Evolutionary conservation across 202 grass and related monocot species (phyloP).

Genomic region (Schoenoplectus triqueter): DNA sequence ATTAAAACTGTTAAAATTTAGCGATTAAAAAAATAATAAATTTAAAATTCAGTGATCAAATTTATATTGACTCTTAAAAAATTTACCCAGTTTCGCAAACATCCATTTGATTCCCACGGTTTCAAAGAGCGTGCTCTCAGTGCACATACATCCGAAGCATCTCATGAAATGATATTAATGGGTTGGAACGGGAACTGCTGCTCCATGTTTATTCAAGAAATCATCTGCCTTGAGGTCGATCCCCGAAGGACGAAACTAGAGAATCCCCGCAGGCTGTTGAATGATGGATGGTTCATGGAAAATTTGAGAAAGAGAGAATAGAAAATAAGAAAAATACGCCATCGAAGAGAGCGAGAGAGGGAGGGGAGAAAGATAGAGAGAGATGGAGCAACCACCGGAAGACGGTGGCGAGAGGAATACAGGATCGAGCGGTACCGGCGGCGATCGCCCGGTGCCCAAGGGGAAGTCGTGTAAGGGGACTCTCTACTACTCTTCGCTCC

Average conservation of each 20-base stretch:
- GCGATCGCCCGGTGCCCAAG: conserved; percentile 37
- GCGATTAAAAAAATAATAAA: too few species aligned
- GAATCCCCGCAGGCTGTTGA: neutral
- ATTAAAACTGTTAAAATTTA: too few species aligned
- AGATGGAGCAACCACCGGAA: conserved; percentile 55
- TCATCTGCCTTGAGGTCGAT: neutral
- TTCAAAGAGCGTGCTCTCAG: too few species aligned
- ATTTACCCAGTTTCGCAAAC: too few species aligned
- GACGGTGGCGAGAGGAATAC: conserved; percentile 29
- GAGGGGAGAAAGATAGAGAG: neutral
- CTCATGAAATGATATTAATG: neutral
- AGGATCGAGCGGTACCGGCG: neutral
- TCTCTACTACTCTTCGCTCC: conserved; percentile 84
- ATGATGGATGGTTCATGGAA: neutral
- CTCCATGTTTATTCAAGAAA: conserved; percentile 18
- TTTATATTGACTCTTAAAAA: too few species aligned
- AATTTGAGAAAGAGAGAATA: neutral
- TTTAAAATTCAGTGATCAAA: too few species aligned
- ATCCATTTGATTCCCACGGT: too few species aligned
- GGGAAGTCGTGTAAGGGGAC: conserved; percentile 93
- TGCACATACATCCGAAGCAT: too few species aligned
- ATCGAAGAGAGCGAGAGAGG: neutral
- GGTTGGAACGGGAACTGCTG: neutral
- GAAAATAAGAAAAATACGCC: neutral
- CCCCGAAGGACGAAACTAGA: neutral